Evolutionary conservation across 306 rosid species (phyloP), one percentile per base, ranked within the genome.

Genomic region (Astragalus glycyphyllos): DNA sequence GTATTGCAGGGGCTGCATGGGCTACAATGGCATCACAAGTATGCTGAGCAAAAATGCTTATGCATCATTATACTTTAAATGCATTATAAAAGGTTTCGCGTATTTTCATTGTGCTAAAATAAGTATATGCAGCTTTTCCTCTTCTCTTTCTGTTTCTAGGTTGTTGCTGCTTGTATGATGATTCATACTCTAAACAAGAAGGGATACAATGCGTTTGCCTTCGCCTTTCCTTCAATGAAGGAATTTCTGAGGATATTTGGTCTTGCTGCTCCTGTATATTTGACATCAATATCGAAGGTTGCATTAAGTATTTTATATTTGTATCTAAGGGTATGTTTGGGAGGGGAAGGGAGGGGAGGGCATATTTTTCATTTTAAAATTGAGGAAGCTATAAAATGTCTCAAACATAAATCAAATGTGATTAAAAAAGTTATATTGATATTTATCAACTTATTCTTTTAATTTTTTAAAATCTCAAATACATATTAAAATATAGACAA

Each of bases 1-100:
- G 97, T 69, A 89, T 91, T 68, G 83, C 80, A 41, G 97, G 92
- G 64, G 97, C 97, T 26, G 96, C 97, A 54, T 91, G 97, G 96
- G 87, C 96, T 49, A 91, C 97, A 49, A 72, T 91, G 90, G 82
- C 75, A 44, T 85, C 97, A 50, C 96, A 91, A 77, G 97, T 84
- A 79, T 75, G 75, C 26, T 35, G 73, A 54, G 65, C 32, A 15
- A 68, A 15, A 68, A 58, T 20, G 35, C 47, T 35, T 6, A 4
- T 11, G 0, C 57, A 32, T 15, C 34, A 15, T 66, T 26, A 46
- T 65, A 65, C 26, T 64, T 46, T 8, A 11, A 29, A n/a, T 45
- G 8, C 20, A 45, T 26, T 29, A 65, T 45, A 46, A 26, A 29
- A 8, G n/a, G 10, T 46, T 65, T 44, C 11, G n/a, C n/a, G 56